Percentiles rank a stretch among this genome's conserved stretches.
Evolutionary conservation across 2,329 filamentous ascomycete genomes (phyloP).

Genomic region (Epichloe amarillans): DNA sequence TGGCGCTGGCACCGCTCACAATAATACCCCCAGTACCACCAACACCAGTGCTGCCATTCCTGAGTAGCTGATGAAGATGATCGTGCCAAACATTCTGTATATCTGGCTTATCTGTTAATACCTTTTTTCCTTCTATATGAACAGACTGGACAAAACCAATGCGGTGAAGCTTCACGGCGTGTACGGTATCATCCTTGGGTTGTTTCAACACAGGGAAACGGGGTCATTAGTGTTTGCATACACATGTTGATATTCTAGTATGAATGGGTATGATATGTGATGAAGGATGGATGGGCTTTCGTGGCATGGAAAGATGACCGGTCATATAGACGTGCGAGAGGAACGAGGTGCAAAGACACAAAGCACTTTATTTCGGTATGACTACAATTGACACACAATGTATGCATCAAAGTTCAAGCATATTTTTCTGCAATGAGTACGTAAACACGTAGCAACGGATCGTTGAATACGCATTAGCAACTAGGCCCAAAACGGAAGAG

Average conservation of each 20-base stretch:
- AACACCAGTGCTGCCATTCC: slow-evolving; percentile 21
- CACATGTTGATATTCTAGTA: background rate
- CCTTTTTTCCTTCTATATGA: background rate
- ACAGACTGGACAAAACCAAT: background rate
- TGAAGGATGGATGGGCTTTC: background rate
- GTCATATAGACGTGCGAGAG: background rate
- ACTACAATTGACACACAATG: background rate
- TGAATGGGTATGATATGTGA: background rate
- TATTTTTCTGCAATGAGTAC: too few relatives aligned
- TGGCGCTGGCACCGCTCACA: slow-evolving; percentile 15
- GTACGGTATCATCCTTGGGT: background rate
- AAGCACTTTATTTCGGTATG: background rate
- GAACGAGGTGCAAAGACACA: background rate
- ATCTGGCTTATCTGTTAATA: background rate
- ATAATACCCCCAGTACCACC: slow-evolving; percentile 14
- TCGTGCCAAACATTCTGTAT: background rate
- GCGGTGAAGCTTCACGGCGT: background rate
- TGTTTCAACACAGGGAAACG: background rate
- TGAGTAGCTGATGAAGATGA: slow-evolving; percentile 14
- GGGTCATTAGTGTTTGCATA: background rate
- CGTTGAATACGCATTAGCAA: too few relatives aligned
- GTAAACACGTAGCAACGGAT: too few relatives aligned
- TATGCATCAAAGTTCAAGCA: background rate
- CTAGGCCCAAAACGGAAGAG: too few relatives aligned
- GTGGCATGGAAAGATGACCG: background rate